Evolutionary conservation across 495 filamentous ascomycete genomes (phyloP).

Genomic region (Copromyces sp.): DNA sequence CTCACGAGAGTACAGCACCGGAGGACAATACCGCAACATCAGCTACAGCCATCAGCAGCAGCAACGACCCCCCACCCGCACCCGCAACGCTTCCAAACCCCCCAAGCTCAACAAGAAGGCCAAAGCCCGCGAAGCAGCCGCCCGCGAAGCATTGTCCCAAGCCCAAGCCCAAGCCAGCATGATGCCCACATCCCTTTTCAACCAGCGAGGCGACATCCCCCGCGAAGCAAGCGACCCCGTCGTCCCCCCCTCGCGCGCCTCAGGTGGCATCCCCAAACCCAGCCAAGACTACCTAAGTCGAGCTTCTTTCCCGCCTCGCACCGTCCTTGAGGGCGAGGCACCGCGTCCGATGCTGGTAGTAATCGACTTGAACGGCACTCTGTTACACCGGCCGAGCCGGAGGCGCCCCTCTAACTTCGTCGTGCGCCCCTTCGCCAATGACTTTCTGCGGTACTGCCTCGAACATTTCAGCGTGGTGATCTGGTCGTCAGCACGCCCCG

Average conservation of each 20-base stretch:
- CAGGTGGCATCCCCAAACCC: constrained; percentile 41
- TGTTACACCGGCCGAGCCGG: constrained; percentile 56
- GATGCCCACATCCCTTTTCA: background rate
- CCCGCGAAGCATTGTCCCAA: background rate
- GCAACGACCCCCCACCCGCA: background rate
- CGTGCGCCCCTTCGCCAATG: constrained; percentile 47
- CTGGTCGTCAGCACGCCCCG: constrained; percentile 73
- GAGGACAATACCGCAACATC: background rate
- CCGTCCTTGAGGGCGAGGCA: constrained; percentile 1
- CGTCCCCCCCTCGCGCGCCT: constrained; percentile 26
- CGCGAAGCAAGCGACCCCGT: constrained; percentile 13
- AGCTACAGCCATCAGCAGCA: background rate
- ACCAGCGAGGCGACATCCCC: background rate
- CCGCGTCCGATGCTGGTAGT: constrained; percentile 57
- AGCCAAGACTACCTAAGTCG: constrained; percentile 28
- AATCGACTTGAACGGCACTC: constrained; percentile 88
- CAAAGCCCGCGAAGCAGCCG: background rate
- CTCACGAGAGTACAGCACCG: background rate
- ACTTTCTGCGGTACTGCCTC: constrained; percentile 60
- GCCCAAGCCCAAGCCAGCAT: background rate
- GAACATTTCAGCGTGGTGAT: constrained; percentile 67
- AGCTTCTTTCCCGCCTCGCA: constrained; percentile 13
- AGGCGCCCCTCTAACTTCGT: constrained; percentile 40
- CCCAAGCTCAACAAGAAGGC: background rate
- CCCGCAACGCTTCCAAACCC: background rate